phyloP scores from a whole-genome alignment of 805 yeast genomes.

The Pichia phayaonensis region DNA sequence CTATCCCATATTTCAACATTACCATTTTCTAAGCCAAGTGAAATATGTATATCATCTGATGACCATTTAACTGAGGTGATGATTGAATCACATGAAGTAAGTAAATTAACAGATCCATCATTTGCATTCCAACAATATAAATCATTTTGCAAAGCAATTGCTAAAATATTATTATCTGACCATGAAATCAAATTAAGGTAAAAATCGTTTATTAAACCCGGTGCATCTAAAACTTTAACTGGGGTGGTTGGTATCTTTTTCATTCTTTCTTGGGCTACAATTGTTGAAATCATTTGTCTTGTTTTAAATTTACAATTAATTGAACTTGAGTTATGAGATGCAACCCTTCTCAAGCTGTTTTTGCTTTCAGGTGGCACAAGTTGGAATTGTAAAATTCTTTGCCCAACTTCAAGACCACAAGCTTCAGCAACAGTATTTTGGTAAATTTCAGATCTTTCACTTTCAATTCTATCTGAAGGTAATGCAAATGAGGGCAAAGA shows the following conservation, averaged over 20 bases:
- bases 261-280: conserved; percentile 56
- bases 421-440: conserved; percentile 88
- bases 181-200: conserved; percentile 81
- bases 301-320: conserved; percentile 13
- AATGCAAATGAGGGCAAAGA: conserved; percentile 30
- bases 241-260: conserved; percentile 83
- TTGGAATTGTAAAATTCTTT: conserved; percentile 77
- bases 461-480: conserved; percentile 48
- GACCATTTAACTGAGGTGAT: conserved; percentile 85
- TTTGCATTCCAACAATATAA: conserved; percentile 92
- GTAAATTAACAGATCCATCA: conserved; percentile 64
- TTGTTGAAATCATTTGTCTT: conserved; percentile 27
- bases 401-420: conserved; percentile 79
- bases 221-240: conserved; percentile 91
- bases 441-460: conserved; percentile 49
- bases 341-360: conserved; percentile 15
- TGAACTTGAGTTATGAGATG: conserved; percentile 13
- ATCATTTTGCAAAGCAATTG: conserved; percentile 77
- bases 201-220: conserved; percentile 89
- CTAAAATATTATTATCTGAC: conserved; percentile 76
- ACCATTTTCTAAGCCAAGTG: conserved; percentile 81
- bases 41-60: conserved; percentile 77
- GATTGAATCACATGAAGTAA: conserved; percentile 47
- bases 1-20: conserved; percentile 90
- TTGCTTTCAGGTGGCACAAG: conserved; percentile 67